These are phyloP conservation scores for Ogataea neopini DNA, from an alignment of 805 yeast species.

Conservation along the genomic window DNA sequence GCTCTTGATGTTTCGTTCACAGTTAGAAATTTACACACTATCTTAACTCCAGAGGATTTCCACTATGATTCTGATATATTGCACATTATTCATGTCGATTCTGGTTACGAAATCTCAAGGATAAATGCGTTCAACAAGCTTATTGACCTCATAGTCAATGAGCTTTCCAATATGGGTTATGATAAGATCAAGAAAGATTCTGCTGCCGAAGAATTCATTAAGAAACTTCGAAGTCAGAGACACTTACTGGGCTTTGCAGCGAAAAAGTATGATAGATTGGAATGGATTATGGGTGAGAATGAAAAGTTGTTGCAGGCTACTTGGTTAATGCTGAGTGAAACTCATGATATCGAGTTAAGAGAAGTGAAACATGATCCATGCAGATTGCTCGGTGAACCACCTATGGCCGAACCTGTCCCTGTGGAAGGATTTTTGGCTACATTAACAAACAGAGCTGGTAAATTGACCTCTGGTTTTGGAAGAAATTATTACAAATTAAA, in stretches of 20 bases:
- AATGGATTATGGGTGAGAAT: conserved; percentile 57
- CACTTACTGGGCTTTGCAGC: conserved; percentile 46
- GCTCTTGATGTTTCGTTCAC: conserved; percentile 45
- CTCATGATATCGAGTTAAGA: conserved; percentile 64
- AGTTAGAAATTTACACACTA: conserved; percentile 29
- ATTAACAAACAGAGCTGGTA: conserved; percentile 53
- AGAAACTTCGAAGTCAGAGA: conserved; percentile 27
- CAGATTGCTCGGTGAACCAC: conserved; percentile 24
- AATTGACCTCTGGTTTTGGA: conserved; percentile 25
- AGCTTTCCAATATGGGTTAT: conserved; percentile 17
- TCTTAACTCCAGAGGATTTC: conserved; percentile 12
- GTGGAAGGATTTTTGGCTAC: conserved; percentile 79
- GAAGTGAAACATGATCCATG: conserved; percentile 43
- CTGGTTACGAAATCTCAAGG: conserved; percentile 31
- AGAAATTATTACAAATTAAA: conserved; percentile 50
- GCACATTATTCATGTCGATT: conserved; percentile 1
- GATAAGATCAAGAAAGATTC: conserved; percentile 8
- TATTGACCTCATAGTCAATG: conserved; percentile 37
- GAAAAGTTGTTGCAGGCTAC: conserved; percentile 44
- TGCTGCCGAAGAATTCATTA: conserved; percentile 17
- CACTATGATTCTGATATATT: background rate
- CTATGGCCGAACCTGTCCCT: conserved; percentile 61
- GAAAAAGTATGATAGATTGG: conserved; percentile 72
- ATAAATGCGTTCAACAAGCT: conserved; percentile 40
- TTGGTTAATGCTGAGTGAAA: conserved; percentile 43